These are phyloP conservation scores for Pterocarpus macrocarpus DNA, from an alignment of 306 rosid species.

Conservation along the genomic window DNA sequence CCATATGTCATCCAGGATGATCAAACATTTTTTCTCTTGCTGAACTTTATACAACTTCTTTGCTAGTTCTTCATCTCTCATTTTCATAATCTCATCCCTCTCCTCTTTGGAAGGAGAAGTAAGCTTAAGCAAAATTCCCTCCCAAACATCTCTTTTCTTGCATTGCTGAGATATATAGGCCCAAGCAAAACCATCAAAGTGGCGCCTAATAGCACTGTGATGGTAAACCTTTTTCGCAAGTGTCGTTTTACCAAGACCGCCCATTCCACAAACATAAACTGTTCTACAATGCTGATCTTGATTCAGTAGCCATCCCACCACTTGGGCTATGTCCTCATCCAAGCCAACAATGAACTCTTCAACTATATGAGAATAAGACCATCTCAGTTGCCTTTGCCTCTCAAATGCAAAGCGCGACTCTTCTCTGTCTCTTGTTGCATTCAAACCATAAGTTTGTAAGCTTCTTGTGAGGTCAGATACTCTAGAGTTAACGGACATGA, in stretches of 20 bases:
- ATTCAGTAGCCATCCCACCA: conserved; percentile 46
- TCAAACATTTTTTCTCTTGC: conserved; percentile 53
- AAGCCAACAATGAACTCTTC: conserved; percentile 60
- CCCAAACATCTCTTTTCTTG: conserved; percentile 61
- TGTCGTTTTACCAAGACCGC: conserved; percentile 71
- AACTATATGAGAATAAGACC: conserved; percentile 58
- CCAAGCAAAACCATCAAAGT: conserved; percentile 51
- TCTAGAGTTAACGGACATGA: conserved; percentile 37
- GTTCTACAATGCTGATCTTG: conserved; percentile 32
- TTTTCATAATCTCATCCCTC: conserved; percentile 51
- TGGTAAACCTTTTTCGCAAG: conserved; percentile 60
- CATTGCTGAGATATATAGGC: conserved; percentile 45
- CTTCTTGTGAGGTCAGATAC: conserved; percentile 50
- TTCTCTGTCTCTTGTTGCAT: conserved; percentile 37
- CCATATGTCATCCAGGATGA: conserved; percentile 74
- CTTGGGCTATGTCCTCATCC: conserved; percentile 42
- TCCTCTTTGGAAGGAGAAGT: conserved; percentile 50
- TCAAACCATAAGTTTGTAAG: conserved; percentile 48
- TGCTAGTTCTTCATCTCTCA: conserved; percentile 60
- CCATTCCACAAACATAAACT: conserved; percentile 66
- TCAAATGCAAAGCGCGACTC: conserved; percentile 13
- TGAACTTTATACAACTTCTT: conserved; percentile 51
- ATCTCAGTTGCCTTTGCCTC: conserved; percentile 47
- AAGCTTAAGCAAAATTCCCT: conserved; percentile 50
- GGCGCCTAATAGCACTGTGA: conserved; percentile 41